Evolutionary conservation across 192 early-diverging fungal genomes (phyloP), one percentile per base, ranked within the genome.

Genomic region (Pilaira anomala): DNA sequence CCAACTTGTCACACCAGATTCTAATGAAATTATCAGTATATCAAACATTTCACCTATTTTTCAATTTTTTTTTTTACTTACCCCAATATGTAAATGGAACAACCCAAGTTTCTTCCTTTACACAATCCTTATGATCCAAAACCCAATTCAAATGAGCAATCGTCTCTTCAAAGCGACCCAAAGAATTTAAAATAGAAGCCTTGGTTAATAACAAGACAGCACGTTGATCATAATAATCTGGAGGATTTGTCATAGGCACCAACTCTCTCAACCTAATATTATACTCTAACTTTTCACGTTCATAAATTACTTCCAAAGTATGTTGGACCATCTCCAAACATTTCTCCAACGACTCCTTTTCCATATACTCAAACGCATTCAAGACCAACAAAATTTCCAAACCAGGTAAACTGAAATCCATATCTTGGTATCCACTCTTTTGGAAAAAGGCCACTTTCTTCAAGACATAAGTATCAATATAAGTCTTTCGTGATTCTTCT

Each of bases 11-110:
- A 83, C 71, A 9, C 82, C 82, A 0, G 77, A 73, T 64, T 83
- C 82, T 66, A 40, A 28, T 8, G n/a, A 25, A 64, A 18, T 13
- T 7, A 8, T 57, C 11, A 6, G 13, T 55, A 54, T 19, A 25
- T 18, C n/a, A n/a, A n/a, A n/a, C n/a, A n/a, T n/a, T n/a, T n/a
- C n/a, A n/a, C n/a, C n/a, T n/a, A n/a, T n/a, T 21, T 22, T 41
- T 4, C 3, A 36, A 13, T 45, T 48, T 3, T 7, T 3, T 29
- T 39, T 12, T 7, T 42, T 12, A 1, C 33, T 66, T 66, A 65
- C 64, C 64, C 78, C 82, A 83, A 46, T 76, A 81, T 4, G 79
- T 72, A 59, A 83, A 83, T 26, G 82, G 82, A 18, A 76, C 53
- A 26, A 81, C 73, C 80, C 80, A 83, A 12, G 69, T 75, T 29